Percentiles rank a stretch among this genome's conserved stretches.
Conservation (phyloP, 768 basidiomycete species). For the Naganishia kalamii region DNA sequence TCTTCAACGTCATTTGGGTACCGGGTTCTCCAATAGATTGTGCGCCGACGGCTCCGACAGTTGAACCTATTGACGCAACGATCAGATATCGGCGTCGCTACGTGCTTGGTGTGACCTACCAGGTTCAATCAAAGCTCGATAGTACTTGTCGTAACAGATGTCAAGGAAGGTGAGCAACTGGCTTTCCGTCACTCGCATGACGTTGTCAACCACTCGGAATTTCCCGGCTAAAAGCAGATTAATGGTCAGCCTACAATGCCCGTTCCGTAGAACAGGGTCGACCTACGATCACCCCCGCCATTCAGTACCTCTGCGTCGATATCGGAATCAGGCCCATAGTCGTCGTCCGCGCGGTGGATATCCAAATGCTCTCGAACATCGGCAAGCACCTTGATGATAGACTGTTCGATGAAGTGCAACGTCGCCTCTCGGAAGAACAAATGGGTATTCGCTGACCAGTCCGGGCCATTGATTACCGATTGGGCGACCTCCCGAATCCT, state of each 20-base stretch:
- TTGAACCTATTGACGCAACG: constrained; percentile 60
- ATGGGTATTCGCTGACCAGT: constrained; percentile 40
- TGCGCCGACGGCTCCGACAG: constrained; percentile 95
- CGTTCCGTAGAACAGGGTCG: not conserved
- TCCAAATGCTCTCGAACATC: constrained; percentile 63
- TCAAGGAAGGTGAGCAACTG: constrained; percentile 75
- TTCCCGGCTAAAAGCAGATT: constrained; percentile 48
- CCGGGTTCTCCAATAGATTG: constrained; percentile 99
- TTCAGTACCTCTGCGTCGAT: constrained; percentile 56
- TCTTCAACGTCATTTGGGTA: constrained; percentile 98
- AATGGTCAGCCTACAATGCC: not conserved
- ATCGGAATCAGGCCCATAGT: constrained; percentile 63
- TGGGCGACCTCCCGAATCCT: constrained; percentile 68
- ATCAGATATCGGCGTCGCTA: no score
- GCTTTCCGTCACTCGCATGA: constrained; percentile 73
- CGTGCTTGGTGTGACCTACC: no score
- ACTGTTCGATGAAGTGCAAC: constrained; percentile 61
- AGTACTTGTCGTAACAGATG: constrained; percentile 85
- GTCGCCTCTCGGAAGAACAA: constrained; percentile 41
- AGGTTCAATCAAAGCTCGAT: constrained; percentile 93
- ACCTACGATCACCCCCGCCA: constrained; percentile 65
- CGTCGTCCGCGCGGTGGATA: constrained; percentile 71
- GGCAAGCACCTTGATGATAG: constrained; percentile 63
- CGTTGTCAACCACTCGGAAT: constrained; percentile 61
- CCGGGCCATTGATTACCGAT: constrained; percentile 26